Conservation (phyloP, 2,329 filamentous ascomycete species). For the Diaporthe amygdali region DNA sequence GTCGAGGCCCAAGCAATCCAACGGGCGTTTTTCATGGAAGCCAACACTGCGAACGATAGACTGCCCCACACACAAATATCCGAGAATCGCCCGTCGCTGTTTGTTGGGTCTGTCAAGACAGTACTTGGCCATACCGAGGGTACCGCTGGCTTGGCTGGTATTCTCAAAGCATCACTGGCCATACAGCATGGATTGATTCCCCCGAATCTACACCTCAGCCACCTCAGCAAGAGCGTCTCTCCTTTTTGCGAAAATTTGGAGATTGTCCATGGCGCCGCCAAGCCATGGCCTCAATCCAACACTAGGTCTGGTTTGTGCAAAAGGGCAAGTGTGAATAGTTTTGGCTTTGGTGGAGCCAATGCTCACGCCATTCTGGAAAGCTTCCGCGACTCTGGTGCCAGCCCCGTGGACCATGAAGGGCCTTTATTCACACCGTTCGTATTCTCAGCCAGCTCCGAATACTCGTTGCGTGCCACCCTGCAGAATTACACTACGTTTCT, state of each 20-base stretch:
- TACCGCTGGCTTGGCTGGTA: conserved; percentile 44
- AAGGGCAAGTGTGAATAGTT: conserved; percentile 20
- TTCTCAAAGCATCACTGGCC: conserved; percentile 43
- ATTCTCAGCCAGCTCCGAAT: conserved; percentile 37
- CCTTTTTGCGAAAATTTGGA: conserved; percentile 34
- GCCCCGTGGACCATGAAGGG: conserved; percentile 19
- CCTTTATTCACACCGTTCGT: conserved; percentile 30
- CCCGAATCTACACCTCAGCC: conserved; percentile 41
- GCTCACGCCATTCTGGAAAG: conserved; percentile 1
- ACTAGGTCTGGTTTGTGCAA: neutral
- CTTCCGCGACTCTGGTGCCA: neutral
- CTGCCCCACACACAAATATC: too few relatives aligned
- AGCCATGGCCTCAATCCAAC: neutral
- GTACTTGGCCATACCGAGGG: conserved; percentile 47
- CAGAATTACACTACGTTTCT: conserved; percentile 30
- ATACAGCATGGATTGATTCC: conserved; percentile 40
- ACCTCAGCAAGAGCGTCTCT: conserved; percentile 38
- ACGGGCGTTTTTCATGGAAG: too few relatives aligned
- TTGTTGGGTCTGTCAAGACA: conserved; percentile 39
- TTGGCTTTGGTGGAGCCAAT: conserved; percentile 19
- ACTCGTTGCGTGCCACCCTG: conserved; percentile 32
- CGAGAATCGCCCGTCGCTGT: too few relatives aligned
- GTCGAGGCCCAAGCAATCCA: conserved; percentile 32
- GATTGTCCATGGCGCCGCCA: neutral
- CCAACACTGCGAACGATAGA: too few relatives aligned